Evolutionary conservation across 192 early-diverging fungal genomes (phyloP).

Genomic region (Entophlyctis luteolus): DNA sequence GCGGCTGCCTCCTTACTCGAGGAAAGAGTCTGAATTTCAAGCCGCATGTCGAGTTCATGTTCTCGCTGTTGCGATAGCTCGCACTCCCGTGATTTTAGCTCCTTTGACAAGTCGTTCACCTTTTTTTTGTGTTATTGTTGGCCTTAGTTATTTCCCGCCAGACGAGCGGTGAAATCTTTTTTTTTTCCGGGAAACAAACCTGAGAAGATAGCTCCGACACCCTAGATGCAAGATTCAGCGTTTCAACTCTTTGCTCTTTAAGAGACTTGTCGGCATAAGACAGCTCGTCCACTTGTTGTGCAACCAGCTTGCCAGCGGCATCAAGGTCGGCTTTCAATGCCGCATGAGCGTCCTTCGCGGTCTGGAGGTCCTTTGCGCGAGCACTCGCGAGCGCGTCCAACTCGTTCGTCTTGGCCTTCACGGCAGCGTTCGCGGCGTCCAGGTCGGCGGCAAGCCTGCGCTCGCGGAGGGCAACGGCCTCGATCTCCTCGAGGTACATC

Average conservation of each 20-base stretch:
- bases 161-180: not conserved
- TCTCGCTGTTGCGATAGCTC: slow-evolving; percentile 11
- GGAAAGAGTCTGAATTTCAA: slow-evolving; percentile 16
- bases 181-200: not conserved
- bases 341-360: slow-evolving; percentile 24
- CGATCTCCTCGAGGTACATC: slow-evolving; percentile 42
- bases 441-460: slow-evolving; percentile 39
- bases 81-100: slow-evolving; percentile 1
- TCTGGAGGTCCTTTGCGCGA: slow-evolving; percentile 32
- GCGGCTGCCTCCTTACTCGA: slow-evolving; percentile 1
- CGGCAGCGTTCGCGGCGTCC: slow-evolving; percentile 26
- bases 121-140: too few species aligned
- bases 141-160: too few species aligned
- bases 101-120: slow-evolving; percentile 18
- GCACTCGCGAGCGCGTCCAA: slow-evolving; percentile 18
- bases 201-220: not conserved
- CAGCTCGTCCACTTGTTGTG: not conserved
- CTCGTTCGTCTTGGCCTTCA: slow-evolving; percentile 23
- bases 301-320: not conserved
- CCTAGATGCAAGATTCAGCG: too few species aligned
- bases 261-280: not conserved
- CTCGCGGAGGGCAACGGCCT: slow-evolving; percentile 27
- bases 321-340: slow-evolving; percentile 32
- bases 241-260: too few species aligned
- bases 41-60: slow-evolving; percentile 9